These are phyloP conservation scores for Salix udensis DNA, from an alignment of 345 rosid species.

Conservation along the genomic window DNA sequence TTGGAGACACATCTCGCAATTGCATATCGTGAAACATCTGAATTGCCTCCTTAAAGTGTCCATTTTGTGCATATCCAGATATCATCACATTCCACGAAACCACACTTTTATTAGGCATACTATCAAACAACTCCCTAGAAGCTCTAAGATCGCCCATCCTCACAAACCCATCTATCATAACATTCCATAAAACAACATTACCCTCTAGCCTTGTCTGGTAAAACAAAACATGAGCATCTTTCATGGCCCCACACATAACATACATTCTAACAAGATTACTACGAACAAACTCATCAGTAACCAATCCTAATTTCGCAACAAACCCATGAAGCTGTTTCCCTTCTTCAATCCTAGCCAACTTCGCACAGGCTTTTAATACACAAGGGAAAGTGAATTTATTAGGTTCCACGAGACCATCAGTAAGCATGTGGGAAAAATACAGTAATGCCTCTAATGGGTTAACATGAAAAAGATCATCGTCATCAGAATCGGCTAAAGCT, in stretches of 20 bases:
- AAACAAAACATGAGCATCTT: slow-evolving; percentile 44
- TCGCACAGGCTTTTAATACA: slow-evolving; percentile 58
- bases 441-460: slow-evolving; percentile 31
- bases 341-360: slow-evolving; percentile 38
- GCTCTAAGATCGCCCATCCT: slow-evolving; percentile 48
- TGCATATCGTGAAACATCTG: slow-evolving; percentile 57
- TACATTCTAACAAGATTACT: slow-evolving; percentile 71
- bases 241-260: slow-evolving; percentile 54
- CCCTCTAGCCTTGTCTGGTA: slow-evolving; percentile 50
- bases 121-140: slow-evolving; percentile 26
- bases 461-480: slow-evolving; percentile 5
- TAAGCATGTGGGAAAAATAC: slow-evolving; percentile 46
- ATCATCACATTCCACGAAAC: slow-evolving; percentile 74
- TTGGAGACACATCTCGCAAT: slow-evolving; percentile 37
- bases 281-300: slow-evolving; percentile 53
- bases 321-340: slow-evolving; percentile 64
- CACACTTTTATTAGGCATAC: slow-evolving; percentile 29
- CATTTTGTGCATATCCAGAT: slow-evolving; percentile 63
- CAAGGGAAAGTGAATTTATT: slow-evolving; percentile 65
- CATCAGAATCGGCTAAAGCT: slow-evolving; percentile 46
- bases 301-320: slow-evolving; percentile 49
- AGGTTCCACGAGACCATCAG: slow-evolving; percentile 42
- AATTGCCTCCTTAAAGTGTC: slow-evolving; percentile 50
- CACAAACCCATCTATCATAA: slow-evolving; percentile 59
- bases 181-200: slow-evolving; percentile 64